phyloP scores from a whole-genome alignment of 257 asterid species.

The Solanum clarkiae region DNA sequence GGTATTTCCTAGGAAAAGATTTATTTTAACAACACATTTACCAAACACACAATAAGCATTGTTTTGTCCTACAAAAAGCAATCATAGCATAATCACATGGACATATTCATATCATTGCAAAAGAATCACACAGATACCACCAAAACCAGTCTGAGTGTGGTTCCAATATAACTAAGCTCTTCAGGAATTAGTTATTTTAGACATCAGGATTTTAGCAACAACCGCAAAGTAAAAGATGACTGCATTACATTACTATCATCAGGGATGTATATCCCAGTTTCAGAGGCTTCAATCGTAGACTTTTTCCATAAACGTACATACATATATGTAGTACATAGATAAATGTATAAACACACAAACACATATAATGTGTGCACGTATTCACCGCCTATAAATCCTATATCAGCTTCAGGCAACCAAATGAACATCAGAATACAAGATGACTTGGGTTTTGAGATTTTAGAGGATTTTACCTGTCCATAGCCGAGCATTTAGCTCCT shows the following conservation, averaged over 20 bases:
- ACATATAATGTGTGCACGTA: not conserved
- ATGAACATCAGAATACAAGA: not conserved
- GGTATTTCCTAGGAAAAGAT: not conserved
- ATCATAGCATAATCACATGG: not conserved
- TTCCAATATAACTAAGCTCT: not conserved
- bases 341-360: not conserved
- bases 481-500: slow-evolving; percentile 60
- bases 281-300: not conserved
- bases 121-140: not conserved
- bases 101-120: not conserved
- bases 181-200: not conserved
- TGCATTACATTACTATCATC: not conserved
- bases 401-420: not conserved
- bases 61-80: not conserved
- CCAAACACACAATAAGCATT: not conserved
- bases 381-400: not conserved
- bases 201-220: not conserved
- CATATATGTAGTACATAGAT: not conserved
- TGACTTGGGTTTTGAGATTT: slow-evolving; percentile 18
- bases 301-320: not conserved
- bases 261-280: not conserved
- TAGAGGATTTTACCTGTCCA: slow-evolving; percentile 29
- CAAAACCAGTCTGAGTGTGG: not conserved
- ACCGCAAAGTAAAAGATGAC: not conserved
- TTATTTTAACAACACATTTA: not conserved